Conservation (phyloP, 164 flowering plant genomes). For the Chimonanthus salicifolius region DNA sequence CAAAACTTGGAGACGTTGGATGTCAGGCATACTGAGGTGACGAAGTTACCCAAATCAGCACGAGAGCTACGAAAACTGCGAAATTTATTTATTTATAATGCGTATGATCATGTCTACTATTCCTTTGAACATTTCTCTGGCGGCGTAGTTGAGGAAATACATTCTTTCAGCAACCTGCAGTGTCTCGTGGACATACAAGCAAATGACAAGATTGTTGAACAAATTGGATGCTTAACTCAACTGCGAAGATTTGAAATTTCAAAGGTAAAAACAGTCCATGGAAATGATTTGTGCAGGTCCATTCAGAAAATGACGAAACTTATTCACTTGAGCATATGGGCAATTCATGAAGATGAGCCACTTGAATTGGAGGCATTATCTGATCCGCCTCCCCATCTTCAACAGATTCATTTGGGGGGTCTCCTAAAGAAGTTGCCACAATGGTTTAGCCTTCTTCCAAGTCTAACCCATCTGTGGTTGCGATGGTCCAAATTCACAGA, state of each 20-base stretch:
- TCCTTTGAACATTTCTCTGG: neutral
- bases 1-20: neutral
- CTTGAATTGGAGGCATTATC: neutral
- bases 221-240: neutral
- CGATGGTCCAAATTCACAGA: constrained; percentile 6
- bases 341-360: neutral
- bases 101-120: neutral
- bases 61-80: neutral
- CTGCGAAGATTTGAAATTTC: neutral
- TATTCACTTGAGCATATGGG: neutral
- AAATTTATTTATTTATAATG: neutral
- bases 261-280: neutral
- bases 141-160: too few species aligned
- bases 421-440: constrained; percentile 21
- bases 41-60: neutral
- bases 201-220: neutral
- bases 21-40: neutral
- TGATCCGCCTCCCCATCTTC: too few species aligned
- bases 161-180: too few species aligned
- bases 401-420: constrained; percentile 23
- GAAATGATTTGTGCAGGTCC: neutral
- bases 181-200: neutral
- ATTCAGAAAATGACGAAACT: neutral
- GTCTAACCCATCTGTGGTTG: constrained; percentile 22
- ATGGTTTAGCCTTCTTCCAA: constrained; percentile 22